Evolutionary conservation across 208 protist species (phyloP), one percentile per base, ranked within the genome.

Genomic region (Entamoeba histolytica): DNA sequence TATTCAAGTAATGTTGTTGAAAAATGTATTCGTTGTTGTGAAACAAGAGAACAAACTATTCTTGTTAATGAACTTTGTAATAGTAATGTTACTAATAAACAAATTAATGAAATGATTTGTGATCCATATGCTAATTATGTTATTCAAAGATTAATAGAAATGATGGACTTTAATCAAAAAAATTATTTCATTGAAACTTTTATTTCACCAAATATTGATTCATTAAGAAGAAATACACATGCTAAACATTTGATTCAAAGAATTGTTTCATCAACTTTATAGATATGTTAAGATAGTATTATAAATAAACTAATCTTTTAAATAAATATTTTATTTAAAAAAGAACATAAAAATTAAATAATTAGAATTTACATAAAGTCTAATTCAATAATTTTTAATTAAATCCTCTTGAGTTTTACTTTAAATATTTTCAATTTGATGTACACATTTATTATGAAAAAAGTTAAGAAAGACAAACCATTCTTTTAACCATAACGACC

Each of bases 1-100:
- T 93, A 61, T 49, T 39, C 92, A 6, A 78, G 51, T 14, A 73
- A 93, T 78, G 92, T 93, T 35, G 51, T 93, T 93, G 92, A 93
- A 49, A 39, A 87, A 31, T 61, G 50, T 39, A 50, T 52, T 10
- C 6, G 19, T 4, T 49, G 61, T 93, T 49, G n/a, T 28, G 28
- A 39, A 49, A 0, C 3, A 3, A 7, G 28, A n/a, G 28, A 93
- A 49, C 4, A 28, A 47, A 92, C 1, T 14, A 6, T 92, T 55
- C 28, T 92, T 31, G 12, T 92, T 52, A n/a, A 49, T 47, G 91
- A 92, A 49, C 28, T 92, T 12, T 52, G 4, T 51, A 23, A 52
- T 55, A 49, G 12, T 7, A 31, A n/a, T 35, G 91, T 7, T 23
- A 17, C 15, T 52, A 23, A 14, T 31, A 28, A 49, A 55, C 10